phyloP scores from a whole-genome alignment of 352 stramenopile genomes.

The Globisporangium solare region DNA sequence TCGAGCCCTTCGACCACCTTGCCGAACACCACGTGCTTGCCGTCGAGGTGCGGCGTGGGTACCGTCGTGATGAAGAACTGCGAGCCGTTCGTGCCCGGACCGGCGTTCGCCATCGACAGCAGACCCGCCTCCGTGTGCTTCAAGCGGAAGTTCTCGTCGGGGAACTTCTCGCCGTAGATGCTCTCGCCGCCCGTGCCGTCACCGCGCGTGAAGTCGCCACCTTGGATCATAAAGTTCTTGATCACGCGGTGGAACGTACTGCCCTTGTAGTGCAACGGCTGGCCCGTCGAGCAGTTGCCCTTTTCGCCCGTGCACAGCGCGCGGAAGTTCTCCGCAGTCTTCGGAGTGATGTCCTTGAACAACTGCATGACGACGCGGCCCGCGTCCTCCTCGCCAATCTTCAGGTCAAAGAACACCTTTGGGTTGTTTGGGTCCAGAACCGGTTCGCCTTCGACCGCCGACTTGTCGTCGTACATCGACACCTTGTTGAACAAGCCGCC shows the following conservation, averaged over 20 bases:
- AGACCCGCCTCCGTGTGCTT: constrained; percentile 95
- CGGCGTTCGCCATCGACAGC: constrained; percentile 96
- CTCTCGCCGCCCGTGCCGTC: constrained; percentile 95
- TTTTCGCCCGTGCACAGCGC: constrained; percentile 98
- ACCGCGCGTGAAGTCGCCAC: constrained; percentile 94
- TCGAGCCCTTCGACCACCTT: constrained; percentile 89
- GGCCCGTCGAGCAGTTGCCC: constrained; percentile 74
- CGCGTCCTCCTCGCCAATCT: constrained; percentile 85
- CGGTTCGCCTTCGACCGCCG: constrained; percentile 51
- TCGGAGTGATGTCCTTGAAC: constrained; percentile 93
- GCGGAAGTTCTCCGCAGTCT: constrained; percentile 98
- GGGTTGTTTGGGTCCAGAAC: constrained; percentile 86
- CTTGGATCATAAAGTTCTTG: constrained; percentile 94
- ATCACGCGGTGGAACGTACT: constrained; percentile 97
- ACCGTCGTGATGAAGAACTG: constrained; percentile 97
- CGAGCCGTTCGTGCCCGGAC: constrained; percentile 94
- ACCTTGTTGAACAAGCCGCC: constrained; percentile 95
- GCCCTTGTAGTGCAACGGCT: constrained; percentile 97
- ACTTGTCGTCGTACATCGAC: constrained; percentile 98
- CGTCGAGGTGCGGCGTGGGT: constrained; percentile 95
- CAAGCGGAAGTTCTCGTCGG: constrained; percentile 97
- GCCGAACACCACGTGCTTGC: constrained; percentile 98
- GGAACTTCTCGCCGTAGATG: constrained; percentile 93
- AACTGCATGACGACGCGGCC: constrained; percentile 96
- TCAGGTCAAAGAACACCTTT: constrained; percentile 98